Evolutionary conservation across 2,329 filamentous ascomycete species (phyloP).

Genomic region (Arthrocladium fulminans): DNA sequence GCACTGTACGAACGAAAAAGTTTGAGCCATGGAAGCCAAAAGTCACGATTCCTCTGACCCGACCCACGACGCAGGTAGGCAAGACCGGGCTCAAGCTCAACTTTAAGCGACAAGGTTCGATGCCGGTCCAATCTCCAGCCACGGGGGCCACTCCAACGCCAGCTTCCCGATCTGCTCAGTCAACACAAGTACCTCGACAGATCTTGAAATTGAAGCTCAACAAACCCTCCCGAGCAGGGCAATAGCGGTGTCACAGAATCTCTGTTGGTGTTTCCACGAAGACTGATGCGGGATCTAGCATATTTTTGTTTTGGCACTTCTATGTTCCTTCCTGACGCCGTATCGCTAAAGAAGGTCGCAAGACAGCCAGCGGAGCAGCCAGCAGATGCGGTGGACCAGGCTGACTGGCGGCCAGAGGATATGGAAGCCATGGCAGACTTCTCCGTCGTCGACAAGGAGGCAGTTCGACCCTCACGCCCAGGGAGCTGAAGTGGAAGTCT

Average conservation of each 20-base stretch:
- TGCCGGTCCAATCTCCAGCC: conserved; percentile 25
- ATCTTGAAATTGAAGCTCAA: conserved; percentile 33
- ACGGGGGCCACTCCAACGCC: conserved; percentile 26
- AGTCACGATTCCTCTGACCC: conserved; percentile 15
- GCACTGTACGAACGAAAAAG: conserved; percentile 31
- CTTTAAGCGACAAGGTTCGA: conserved; percentile 23
- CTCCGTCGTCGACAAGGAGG: background rate
- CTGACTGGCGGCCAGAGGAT: no score
- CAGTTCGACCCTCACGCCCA: background rate
- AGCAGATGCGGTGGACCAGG: no score
- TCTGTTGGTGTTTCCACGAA: background rate
- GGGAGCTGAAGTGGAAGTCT: background rate
- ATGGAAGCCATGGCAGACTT: background rate
- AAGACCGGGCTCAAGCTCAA: conserved; percentile 13
- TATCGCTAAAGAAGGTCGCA: background rate
- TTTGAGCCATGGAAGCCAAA: conserved; percentile 25
- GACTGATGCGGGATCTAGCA: background rate
- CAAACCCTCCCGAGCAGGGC: background rate
- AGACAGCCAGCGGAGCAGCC: no score
- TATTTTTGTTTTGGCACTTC: background rate
- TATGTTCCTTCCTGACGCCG: background rate
- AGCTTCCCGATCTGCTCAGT: conserved; percentile 26
- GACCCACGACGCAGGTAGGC: background rate
- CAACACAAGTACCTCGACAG: conserved; percentile 28
- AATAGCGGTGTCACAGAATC: background rate